Base-by-base conservation (phyloP, 495 filamentous ascomycete species). In the Penicillium cosmopolitanum region DNA sequence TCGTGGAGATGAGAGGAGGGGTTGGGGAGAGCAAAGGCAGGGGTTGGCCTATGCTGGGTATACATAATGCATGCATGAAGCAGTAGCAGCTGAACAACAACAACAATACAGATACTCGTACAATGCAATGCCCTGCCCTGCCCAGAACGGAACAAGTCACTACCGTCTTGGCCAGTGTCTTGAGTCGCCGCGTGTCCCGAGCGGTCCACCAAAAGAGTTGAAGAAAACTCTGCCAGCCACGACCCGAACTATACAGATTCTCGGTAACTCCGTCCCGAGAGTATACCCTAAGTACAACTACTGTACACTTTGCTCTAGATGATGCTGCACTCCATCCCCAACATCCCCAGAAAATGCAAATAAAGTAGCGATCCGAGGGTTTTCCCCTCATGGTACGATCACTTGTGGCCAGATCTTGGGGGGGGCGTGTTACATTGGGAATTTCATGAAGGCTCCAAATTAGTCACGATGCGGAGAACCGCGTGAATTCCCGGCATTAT, bases 381-480 rank as follows among this genome's bases (percentile, higher is more conserved):
- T 25, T 23, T 28, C 13, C 46, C 47, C 34, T 23, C 21, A 57
- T 57, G 33, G 16, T 50, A 42, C 55, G 46, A 57, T 40, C 47
- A 43, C n/a, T 51, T 19, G 8, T 44, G 42, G 42, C 42, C 42
- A 44, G 42, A 48, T 48, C 46, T 48, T 48, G 4, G 21, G 42
- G 42, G 36, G 36, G 46, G 46, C 7, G 46, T 8, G 46, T 48
- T 48, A 48, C 46, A 48, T 48, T 48, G 46, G 46, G 19, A 28
- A 28, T 23, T 9, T 28, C 46, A 0, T 48, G 3, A 28, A 48
- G 23, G 21, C 46, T 9, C 46, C 46, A 12, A 23, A 48, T 48
- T 48, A 48, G 46, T 48, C 46, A 48, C 46, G 11, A 48, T 28
- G 46, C 46, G 46, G 46, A 48, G 46, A 48, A 23, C 2, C 19